Evolutionary conservation across 192 early-diverging fungal genomes (phyloP).

Genomic region (Paraglomus occultum): DNA sequence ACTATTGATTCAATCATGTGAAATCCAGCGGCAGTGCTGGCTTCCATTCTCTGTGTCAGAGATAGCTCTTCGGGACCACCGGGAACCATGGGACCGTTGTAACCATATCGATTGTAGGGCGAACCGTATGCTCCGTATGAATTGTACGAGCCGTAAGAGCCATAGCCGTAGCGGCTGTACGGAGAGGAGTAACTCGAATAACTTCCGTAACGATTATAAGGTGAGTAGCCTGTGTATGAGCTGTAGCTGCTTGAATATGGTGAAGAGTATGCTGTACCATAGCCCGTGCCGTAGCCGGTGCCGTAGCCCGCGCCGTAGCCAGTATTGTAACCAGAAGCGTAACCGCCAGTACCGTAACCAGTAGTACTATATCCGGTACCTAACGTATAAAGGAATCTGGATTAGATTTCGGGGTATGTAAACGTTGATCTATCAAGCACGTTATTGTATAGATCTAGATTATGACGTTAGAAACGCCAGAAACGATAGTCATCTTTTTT

Average conservation of each 20-base stretch:
- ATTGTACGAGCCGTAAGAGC: conserved; percentile 54
- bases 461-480: no score
- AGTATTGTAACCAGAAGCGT: conserved; percentile 47
- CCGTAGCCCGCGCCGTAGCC: conserved; percentile 46
- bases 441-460: no score
- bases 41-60: conserved; percentile 81
- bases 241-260: conserved; percentile 38
- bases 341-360: conserved; percentile 42
- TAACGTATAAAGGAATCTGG: conserved; percentile 12
- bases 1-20: conserved; percentile 91
- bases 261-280: conserved; percentile 39
- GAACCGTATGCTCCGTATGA: conserved; percentile 40
- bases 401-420: background rate
- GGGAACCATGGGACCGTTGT: conserved; percentile 51
- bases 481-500: no score
- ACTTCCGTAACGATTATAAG: conserved; percentile 34
- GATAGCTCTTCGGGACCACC: conserved; percentile 66
- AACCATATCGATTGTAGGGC: conserved; percentile 42
- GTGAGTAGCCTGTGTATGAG: conserved; percentile 26
- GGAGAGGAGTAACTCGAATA: conserved; percentile 34
- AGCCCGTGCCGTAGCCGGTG: conserved; percentile 41
- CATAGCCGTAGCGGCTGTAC: conserved; percentile 36
- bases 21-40: conserved; percentile 90
- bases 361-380: conserved; percentile 34
- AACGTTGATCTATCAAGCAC: no score